Evolutionary conservation across 345 rosid species (phyloP).

Genomic region (Arabidopsis suecica): DNA sequence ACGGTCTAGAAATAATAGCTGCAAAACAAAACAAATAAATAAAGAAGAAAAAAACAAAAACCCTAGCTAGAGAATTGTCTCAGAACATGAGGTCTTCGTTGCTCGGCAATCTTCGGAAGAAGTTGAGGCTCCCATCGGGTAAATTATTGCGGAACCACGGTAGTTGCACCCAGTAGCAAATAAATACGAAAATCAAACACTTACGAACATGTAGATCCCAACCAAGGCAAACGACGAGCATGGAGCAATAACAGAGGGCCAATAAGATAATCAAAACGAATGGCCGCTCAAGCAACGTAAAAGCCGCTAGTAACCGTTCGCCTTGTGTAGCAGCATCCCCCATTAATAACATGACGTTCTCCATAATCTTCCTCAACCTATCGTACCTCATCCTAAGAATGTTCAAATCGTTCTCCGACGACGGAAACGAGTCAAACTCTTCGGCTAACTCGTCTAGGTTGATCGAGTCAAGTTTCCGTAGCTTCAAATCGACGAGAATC

Average conservation of each 20-base stretch:
- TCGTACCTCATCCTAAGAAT: constrained; percentile 28
- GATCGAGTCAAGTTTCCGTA: neutral
- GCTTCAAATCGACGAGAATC: constrained; percentile 13
- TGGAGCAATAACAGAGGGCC: neutral
- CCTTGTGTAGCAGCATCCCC: constrained; percentile 18
- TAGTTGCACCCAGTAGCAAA: neutral
- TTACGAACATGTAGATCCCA: neutral
- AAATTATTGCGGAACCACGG: neutral
- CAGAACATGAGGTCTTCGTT: constrained; percentile 18
- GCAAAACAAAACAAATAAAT: too few relatives aligned
- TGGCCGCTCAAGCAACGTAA: too few relatives aligned
- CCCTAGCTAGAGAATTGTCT: neutral
- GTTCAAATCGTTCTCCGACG: neutral
- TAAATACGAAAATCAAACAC: neutral
- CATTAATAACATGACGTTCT: neutral
- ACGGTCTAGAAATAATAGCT: too few relatives aligned
- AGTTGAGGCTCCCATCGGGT: neutral
- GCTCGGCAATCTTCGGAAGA: constrained; percentile 37
- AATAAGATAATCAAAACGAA: neutral
- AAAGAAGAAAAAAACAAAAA: too few relatives aligned
- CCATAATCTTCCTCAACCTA: neutral
- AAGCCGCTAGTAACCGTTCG: neutral
- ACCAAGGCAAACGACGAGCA: neutral
- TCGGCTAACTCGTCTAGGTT: constrained; percentile 19
- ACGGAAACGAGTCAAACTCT: constrained; percentile 18